These are phyloP conservation scores for Pythium folliculosum DNA, from an alignment of 352 stramenopile genomes.

Conservation along the genomic window DNA sequence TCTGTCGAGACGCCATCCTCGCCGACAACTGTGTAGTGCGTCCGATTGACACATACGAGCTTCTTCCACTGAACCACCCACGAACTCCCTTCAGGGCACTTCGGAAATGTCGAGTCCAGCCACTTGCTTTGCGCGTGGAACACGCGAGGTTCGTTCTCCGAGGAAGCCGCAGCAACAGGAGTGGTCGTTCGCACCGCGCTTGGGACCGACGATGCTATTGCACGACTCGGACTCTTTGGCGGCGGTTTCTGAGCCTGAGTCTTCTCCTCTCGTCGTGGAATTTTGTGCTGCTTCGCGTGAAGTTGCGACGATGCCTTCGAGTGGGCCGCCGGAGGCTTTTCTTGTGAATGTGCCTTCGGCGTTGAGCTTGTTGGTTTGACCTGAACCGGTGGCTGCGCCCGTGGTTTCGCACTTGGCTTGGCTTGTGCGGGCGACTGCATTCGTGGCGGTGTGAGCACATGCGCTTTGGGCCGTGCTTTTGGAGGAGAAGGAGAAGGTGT, in stretches of 20 bases:
- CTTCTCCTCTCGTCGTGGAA: neutral
- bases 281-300: neutral
- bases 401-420: neutral
- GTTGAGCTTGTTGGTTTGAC: no score
- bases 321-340: neutral
- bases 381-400: neutral
- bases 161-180: neutral
- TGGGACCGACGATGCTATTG: neutral
- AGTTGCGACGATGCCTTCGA: neutral
- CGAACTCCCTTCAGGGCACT: neutral
- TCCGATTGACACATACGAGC: neutral
- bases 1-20: neutral
- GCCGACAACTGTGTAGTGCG: neutral
- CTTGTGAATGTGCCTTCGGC: neutral
- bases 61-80: constrained; percentile 7
- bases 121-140: constrained; percentile 6
- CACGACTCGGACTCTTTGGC: constrained; percentile 1
- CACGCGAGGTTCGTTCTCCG: neutral
- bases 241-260: neutral
- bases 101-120: neutral
- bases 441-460: neutral
- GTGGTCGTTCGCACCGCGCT: neutral
- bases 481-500: neutral
- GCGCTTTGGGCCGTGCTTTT: neutral
- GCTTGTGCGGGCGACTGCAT: neutral